Base-by-base conservation (phyloP, 305 asterid species). In the Salvia sclarea region DNA sequence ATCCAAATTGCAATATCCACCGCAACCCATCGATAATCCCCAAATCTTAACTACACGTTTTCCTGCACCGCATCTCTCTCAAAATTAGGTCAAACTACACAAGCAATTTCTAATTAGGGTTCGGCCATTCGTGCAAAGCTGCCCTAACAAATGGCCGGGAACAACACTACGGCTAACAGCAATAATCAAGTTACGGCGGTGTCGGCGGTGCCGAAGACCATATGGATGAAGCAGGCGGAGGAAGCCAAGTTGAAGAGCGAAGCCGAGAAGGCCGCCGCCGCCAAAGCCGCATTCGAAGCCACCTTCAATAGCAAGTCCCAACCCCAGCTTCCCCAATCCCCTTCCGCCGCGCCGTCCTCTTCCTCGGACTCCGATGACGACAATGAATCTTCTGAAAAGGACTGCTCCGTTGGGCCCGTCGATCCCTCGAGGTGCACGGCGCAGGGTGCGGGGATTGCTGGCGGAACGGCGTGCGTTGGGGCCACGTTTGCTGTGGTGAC, bases 191-290 rank as follows among this genome's bases (percentile, higher is more conserved):
- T 80, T 60, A 44, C 84, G 60, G 79, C 73, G 21, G 47, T 71
- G 28, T 50, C 79, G 24, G 38, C 84, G 49, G 82, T 76, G 8
- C 81, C 78, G 54, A 90, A 93, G 81, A 86, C 97, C 52, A 87
- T 93, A 76, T 93, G 98, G 98, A 78, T 86, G 86, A 93, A 90
- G 78, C 98, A 93, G 76, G 98, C 98, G 2, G 98, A 90, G 80
- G 97, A 93, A 75, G 98, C 96, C 38, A 93, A 90, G 86, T 82
- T 86, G 38, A 93, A 93, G 78, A 88, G 88, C 80, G 96, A 93
- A 82, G 98, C 97, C 43, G 96, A 93, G 81, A 90, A 88, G 81
- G 79, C 84, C 52, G 98, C 98, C 24, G 98, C 97, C 21, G 98
- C 98, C 11, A 93, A 93, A 82, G 98, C 98, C 21, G 98, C 98